These are phyloP conservation scores for Mycena leptocephala DNA, from an alignment of 768 basidiomycete genomes.

Conservation along the genomic window DNA sequence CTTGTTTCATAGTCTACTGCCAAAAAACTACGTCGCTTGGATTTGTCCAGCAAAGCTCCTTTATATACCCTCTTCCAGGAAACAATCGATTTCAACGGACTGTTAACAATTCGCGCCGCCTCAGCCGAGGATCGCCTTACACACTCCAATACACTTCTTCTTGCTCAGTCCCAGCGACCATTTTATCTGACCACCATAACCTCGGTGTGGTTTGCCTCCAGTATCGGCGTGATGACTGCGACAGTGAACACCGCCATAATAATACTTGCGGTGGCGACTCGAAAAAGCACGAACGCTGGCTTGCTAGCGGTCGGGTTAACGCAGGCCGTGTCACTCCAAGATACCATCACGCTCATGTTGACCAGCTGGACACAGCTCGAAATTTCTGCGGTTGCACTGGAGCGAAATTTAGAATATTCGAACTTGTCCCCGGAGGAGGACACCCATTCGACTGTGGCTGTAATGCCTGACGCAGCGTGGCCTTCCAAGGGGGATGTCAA, in stretches of 20 bases:
- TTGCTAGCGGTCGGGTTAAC: conserved; percentile 30
- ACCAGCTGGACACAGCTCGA: conserved; percentile 34
- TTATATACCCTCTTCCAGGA: conserved; percentile 58
- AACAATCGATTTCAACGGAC: conserved; percentile 25
- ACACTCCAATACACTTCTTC: conserved; percentile 8
- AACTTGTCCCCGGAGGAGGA: conserved; percentile 31
- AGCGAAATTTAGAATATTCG: conserved; percentile 34
- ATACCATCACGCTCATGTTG: conserved; percentile 31
- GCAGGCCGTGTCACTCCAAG: conserved; percentile 32
- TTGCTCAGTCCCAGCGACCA: conserved; percentile 16
- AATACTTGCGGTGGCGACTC: conserved; percentile 25
- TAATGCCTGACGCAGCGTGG: conserved; percentile 48
- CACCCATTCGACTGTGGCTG: background rate
- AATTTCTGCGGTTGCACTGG: conserved; percentile 32
- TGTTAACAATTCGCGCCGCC: conserved; percentile 75
- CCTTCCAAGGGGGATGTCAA: conserved; percentile 57
- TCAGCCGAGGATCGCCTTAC: conserved; percentile 71
- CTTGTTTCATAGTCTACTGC: conserved; percentile 64
- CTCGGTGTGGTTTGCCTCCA: conserved; percentile 27
- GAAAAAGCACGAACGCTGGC: conserved; percentile 24
- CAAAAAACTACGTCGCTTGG: conserved; percentile 55
- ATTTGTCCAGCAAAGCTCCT: conserved; percentile 52
- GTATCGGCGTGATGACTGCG: conserved; percentile 31
- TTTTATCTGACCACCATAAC: conserved; percentile 25
- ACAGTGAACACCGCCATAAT: conserved; percentile 29